These are phyloP conservation scores for Ganoderma boninense DNA, from an alignment of 1,284 basidiomycete genomes.

Conservation along the genomic window DNA sequence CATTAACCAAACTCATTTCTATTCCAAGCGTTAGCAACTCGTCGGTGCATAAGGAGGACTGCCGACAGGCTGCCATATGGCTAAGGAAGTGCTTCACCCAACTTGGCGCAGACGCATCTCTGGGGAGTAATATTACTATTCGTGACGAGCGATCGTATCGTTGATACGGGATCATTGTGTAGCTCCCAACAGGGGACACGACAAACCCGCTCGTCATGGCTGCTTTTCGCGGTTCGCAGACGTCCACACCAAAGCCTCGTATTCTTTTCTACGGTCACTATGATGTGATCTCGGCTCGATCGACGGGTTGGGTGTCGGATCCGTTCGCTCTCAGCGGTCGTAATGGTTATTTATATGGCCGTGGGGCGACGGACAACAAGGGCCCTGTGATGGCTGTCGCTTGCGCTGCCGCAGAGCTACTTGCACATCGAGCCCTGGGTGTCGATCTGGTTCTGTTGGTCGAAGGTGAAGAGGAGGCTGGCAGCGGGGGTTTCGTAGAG, in stretches of 20 bases:
- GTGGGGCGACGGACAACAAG: constrained; percentile 93
- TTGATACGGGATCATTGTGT: not conserved
- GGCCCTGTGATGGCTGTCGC: constrained; percentile 94
- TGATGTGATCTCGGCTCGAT: constrained; percentile 87
- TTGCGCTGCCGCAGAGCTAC: constrained; percentile 86
- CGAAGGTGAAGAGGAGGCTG: constrained; percentile 97
- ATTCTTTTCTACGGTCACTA: constrained; percentile 96
- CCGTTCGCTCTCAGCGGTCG: constrained; percentile 87
- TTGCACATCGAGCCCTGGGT: constrained; percentile 77
- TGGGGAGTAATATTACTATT: constrained; percentile 56
- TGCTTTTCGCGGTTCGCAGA: constrained; percentile 78
- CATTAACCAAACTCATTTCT: constrained; percentile 87
- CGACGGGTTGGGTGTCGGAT: constrained; percentile 82
- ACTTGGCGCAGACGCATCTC: constrained; percentile 80
- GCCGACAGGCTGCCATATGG: constrained; percentile 92
- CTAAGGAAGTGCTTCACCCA: constrained; percentile 87
- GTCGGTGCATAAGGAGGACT: constrained; percentile 82
- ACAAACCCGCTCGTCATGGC: constrained; percentile 88
- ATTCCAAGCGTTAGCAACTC: constrained; percentile 86
- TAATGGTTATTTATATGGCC: constrained; percentile 94
- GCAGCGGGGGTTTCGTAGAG: constrained; percentile 85
- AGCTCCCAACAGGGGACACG: constrained; percentile 73
- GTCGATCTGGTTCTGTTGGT: constrained; percentile 92
- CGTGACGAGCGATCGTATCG: not conserved
- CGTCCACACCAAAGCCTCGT: constrained; percentile 65